Evolutionary conservation across 148 eudicot species (phyloP), one percentile per base, ranked within the genome.

Genomic region (Chenopodium suecicum): DNA sequence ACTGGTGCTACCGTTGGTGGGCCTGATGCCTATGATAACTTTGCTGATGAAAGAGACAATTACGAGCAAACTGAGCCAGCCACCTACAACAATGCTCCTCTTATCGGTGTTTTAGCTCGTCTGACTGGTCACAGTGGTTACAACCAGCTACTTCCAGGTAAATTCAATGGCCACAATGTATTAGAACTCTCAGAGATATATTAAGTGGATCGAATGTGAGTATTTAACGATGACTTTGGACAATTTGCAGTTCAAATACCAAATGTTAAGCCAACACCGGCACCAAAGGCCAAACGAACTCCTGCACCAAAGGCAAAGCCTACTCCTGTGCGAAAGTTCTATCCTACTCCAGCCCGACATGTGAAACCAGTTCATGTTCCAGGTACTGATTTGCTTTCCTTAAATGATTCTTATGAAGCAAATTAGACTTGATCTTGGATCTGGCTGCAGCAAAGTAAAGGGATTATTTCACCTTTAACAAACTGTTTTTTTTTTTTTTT

Each of bases 11-110:
- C 91, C 65, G 99, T 97, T 81, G 99, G 99, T 75, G 99, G 99
- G 10, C 99, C 99, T 7, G 99, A 92, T 87, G 98, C 94, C 22
- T 97, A 97, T 32, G 99, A 97, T 82, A 92, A 94, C 87, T 97
- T 97, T 75, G 99, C 99, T 58, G 98, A 97, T 75, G 83, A 94
- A 82, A 89, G 99, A 79, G 93, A 97, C 81, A 97, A 97, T 65
- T 97, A 92, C 16, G 98, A 97, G 87, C 99, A 97, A 85, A 97
- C 99, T 20, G 99, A 94, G 87, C 99, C 99, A 23, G 97, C 99
- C 47, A 97, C 99, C 41, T 97, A 97, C 74, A 97, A 94, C 91
- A 97, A 97, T 84, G 99, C 99, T 76, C 99, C 99, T 78, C 88
- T 97, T 78, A 73, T 94, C 62, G 99, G 99, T 13, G 85, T 97